A percentile compares a stretch with the other conserved stretches of the same genome.
Conservation (phyloP, 345 rosid genomes). For the Dovyalis caffra region DNA sequence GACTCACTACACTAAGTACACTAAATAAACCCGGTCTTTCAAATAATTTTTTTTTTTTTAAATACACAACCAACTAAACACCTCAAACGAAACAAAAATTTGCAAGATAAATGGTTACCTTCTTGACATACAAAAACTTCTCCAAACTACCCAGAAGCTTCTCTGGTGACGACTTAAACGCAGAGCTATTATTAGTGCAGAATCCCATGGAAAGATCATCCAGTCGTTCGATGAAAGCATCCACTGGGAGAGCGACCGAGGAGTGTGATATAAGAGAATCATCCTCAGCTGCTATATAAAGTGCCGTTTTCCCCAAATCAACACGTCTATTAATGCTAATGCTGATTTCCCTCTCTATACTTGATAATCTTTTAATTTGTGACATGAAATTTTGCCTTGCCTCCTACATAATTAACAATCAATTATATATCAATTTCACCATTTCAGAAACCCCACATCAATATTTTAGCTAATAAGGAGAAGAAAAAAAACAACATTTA, state of each 20-base stretch:
- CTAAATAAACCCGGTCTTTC: background rate
- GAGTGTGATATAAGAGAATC: conserved; percentile 64
- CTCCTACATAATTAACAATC: conserved; percentile 32
- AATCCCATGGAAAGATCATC: conserved; percentile 67
- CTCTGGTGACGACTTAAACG: conserved; percentile 37
- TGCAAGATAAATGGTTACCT: conserved; percentile 33
- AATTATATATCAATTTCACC: background rate
- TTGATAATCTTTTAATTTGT: conserved; percentile 38
- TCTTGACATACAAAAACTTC: conserved; percentile 44
- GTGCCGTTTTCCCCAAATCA: conserved; percentile 56
- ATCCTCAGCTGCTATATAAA: conserved; percentile 66
- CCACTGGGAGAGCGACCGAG: conserved; percentile 62
- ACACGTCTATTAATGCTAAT: conserved; percentile 53
- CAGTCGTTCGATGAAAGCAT: conserved; percentile 47
- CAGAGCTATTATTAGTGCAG: conserved; percentile 40
- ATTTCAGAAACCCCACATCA: background rate
- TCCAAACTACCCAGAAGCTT: conserved; percentile 49
- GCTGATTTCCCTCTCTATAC: conserved; percentile 55
- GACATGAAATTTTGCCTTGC: conserved; percentile 43
- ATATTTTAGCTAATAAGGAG: too few species aligned
- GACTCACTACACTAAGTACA: background rate
- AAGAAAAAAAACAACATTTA: too few species aligned
- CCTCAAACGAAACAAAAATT: background rate
- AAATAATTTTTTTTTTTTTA: too few species aligned
- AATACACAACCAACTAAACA: background rate